phyloP scores from a whole-genome alignment of 371 early-diverging fungal genomes.

The Nematocida ironsii region DNA sequence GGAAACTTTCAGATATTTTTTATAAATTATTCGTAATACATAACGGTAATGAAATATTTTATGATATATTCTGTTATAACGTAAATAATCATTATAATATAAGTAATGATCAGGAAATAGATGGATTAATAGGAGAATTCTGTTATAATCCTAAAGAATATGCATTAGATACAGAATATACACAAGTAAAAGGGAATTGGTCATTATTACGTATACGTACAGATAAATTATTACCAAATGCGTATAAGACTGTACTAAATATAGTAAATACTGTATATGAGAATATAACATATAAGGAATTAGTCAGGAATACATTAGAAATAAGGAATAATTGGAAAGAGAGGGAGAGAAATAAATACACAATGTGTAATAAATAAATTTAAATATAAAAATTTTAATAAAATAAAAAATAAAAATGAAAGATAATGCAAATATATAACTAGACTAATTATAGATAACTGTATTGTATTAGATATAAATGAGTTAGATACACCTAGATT shows the following conservation, averaged over 20 bases:
- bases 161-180: conserved; percentile 52
- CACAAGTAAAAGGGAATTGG: conserved; percentile 72
- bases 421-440: background rate
- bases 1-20: conserved; percentile 8
- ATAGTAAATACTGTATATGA: conserved; percentile 77
- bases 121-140: conserved; percentile 69
- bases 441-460: background rate
- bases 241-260: conserved; percentile 73
- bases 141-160: conserved; percentile 60
- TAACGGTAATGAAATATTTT: conserved; percentile 12
- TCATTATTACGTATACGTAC: conserved; percentile 78
- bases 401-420: background rate
- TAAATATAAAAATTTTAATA: background rate
- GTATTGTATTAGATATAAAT: too few species aligned
- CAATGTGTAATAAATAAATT: background rate
- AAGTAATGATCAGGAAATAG: conserved; percentile 7
- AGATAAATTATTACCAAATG: conserved; percentile 80
- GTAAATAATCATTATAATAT: conserved; percentile 2
- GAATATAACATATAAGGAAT: conserved; percentile 73
- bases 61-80: background rate
- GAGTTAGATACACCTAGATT: too few species aligned
- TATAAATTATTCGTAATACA: conserved; percentile 17
- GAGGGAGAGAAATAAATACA: conserved; percentile 37
- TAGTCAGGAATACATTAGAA: conserved; percentile 39
- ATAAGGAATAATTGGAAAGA: conserved; percentile 60